Percentiles rank a stretch among this genome's conserved stretches.
Conservation (phyloP, 139 green algal genomes). For the Yamagishiella unicocca region DNA sequence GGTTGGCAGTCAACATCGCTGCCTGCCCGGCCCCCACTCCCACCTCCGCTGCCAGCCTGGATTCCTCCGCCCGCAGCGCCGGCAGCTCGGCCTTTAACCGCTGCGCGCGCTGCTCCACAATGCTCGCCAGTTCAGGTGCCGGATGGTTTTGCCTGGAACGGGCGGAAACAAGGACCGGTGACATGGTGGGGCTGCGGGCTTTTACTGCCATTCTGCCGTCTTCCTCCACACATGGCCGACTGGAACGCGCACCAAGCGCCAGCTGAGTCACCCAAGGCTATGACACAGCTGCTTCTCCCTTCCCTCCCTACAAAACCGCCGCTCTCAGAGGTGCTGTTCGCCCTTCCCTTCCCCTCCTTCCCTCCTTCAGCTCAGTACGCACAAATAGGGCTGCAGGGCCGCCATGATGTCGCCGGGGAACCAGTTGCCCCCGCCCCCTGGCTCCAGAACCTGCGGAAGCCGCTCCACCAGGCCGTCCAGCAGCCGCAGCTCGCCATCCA, state of each 20-base stretch:
- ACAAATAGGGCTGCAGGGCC: conserved; percentile 16
- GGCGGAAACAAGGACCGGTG: no score
- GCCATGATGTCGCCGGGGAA: conserved; percentile 28
- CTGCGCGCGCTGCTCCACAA: not conserved
- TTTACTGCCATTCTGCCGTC: no score
- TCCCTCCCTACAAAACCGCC: no score
- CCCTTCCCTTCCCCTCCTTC: not conserved
- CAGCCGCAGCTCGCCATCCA: conserved; percentile 22
- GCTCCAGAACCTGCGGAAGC: conserved; percentile 15
- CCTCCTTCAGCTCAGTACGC: not conserved
- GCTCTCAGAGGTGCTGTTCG: no score
- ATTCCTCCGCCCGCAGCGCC: not conserved
- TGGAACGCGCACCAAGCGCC: no score
- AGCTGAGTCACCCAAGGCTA: no score
- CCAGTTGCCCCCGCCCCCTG: conserved; percentile 16
- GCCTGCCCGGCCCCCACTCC: not conserved
- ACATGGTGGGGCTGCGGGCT: no score
- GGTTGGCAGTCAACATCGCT: no score
- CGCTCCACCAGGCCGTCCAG: conserved; percentile 28
- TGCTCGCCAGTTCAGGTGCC: not conserved
- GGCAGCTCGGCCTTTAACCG: conserved; percentile 2
- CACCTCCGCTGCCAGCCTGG: conserved; percentile 23
- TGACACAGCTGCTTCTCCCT: no score
- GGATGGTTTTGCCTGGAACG: not conserved
- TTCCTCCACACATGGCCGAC: no score